Conservation (phyloP, 768 basidiomycete species). For the Phanerodontia chrysosporium region DNA sequence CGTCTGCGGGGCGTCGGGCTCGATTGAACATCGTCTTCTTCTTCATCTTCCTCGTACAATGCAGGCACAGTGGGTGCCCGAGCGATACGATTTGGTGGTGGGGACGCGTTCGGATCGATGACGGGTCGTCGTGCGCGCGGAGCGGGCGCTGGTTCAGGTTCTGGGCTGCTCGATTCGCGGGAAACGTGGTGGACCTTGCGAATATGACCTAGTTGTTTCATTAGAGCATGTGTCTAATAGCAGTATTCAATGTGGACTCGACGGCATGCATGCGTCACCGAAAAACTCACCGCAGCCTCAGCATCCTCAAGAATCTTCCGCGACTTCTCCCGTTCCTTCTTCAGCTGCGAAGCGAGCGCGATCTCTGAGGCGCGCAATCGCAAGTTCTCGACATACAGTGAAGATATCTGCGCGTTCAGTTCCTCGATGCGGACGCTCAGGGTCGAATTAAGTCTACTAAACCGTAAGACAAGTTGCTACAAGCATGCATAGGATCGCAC, state of each 20-base stretch:
- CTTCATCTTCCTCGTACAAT: conserved; percentile 41
- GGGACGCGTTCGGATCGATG: conserved; percentile 39
- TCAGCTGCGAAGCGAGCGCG: conserved; percentile 68
- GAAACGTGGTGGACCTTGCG: conserved; percentile 57
- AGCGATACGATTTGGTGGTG: conserved; percentile 53
- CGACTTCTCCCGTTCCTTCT: conserved; percentile 76
- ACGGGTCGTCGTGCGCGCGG: conserved; percentile 48
- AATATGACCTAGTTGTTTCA: conserved; percentile 60
- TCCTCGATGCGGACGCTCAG: conserved; percentile 82
- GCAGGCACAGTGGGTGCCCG: conserved; percentile 63
- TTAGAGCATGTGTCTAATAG: conserved; percentile 33
- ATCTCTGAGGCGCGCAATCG: conserved; percentile 79
- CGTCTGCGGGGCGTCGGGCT: conserved; percentile 26
- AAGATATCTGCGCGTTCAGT: conserved; percentile 76
- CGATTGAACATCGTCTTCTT: conserved; percentile 36
- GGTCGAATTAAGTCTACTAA: conserved; percentile 72
- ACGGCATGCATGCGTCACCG: neutral
- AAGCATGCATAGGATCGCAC: conserved; percentile 17
- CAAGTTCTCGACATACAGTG: conserved; percentile 80
- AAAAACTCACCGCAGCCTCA: conserved; percentile 60
- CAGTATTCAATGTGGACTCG: neutral
- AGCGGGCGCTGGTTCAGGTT: conserved; percentile 39
- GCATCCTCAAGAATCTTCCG: conserved; percentile 67
- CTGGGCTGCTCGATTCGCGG: conserved; percentile 19
- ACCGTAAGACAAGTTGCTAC: conserved; percentile 4